A percentile compares a stretch with the other conserved stretches of the same genome.
Conservation (phyloP, 441 rosid genomes). For the Oxalis stricta region DNA sequence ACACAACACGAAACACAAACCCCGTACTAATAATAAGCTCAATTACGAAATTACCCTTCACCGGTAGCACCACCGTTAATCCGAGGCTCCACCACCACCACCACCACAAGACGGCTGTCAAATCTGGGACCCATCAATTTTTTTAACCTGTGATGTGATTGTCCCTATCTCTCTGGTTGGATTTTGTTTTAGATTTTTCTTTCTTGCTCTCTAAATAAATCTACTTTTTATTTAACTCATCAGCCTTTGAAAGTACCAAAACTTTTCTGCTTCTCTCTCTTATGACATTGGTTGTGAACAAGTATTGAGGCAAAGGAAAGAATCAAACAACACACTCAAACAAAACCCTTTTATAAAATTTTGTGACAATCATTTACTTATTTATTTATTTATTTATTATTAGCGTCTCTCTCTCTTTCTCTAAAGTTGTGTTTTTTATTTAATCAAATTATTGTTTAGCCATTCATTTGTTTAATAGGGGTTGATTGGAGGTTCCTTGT, state of each 20-base stretch:
- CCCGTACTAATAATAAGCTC: background rate
- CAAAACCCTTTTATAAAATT: slow-evolving; percentile 7
- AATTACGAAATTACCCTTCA: slow-evolving; percentile 8
- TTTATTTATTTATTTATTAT: no score
- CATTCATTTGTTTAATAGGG: no score
- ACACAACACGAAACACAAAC: background rate
- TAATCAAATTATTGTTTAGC: slow-evolving; percentile 7
- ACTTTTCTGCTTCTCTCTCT: no score
- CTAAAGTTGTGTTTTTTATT: slow-evolving; percentile 2
- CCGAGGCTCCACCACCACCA: slow-evolving; percentile 6
- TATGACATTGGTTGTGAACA: no score
- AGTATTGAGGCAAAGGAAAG: no score
- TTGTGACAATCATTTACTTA: background rate
- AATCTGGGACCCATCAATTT: no score
- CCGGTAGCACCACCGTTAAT: slow-evolving; percentile 1
- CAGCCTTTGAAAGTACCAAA: no score
- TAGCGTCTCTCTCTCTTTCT: no score
- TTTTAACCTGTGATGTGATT: no score
- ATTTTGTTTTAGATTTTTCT: slow-evolving; percentile 6
- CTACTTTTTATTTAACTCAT: no score
- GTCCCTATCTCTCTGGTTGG: slow-evolving; percentile 7
- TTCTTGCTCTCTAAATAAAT: background rate
- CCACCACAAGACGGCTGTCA: no score
- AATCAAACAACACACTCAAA: slow-evolving; percentile 17
- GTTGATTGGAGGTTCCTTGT: slow-evolving; percentile 8